Percentiles rank a stretch among this genome's conserved stretches.
Evolutionary conservation across 805 yeast genomes (phyloP).

Genomic region (Metschnikowia borealis): DNA sequence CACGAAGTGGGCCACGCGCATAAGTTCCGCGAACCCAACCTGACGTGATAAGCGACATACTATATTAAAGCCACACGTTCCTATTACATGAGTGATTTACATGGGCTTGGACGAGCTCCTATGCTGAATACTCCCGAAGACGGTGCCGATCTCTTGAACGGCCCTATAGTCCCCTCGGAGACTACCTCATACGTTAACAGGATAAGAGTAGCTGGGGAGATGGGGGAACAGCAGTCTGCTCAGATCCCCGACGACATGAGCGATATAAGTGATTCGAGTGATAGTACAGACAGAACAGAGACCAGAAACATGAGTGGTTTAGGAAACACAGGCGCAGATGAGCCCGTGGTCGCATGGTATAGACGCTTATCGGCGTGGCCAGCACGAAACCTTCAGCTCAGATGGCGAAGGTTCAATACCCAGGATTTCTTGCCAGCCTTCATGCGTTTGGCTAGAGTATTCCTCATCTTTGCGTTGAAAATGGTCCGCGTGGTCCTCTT

Average conservation of each 20-base stretch:
- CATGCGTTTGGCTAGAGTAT: not conserved
- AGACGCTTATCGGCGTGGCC: conserved; percentile 14
- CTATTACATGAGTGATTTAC: not conserved
- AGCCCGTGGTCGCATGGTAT: conserved; percentile 5
- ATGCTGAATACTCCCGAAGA: no score
- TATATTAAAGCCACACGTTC: not conserved
- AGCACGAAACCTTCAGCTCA: conserved; percentile 10
- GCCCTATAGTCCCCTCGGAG: no score
- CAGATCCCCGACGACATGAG: not conserved
- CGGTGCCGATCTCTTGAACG: not conserved
- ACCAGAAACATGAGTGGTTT: no score
- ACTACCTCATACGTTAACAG: no score
- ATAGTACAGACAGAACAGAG: no score
- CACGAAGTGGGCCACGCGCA: not conserved
- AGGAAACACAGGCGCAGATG: no score
- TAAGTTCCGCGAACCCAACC: conserved; percentile 5
- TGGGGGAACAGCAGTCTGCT: not conserved
- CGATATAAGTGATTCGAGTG: no score
- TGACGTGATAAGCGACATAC: not conserved
- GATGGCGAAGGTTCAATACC: conserved; percentile 13
- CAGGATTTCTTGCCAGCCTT: conserved; percentile 2
- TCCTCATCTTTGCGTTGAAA: conserved; percentile 11
- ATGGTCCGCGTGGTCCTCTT: conserved; percentile 7
- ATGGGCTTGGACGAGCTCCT: not conserved
- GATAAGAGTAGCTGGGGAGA: not conserved